Conservation (phyloP, 257 asterid genomes). For the Perilla frutescens region DNA sequence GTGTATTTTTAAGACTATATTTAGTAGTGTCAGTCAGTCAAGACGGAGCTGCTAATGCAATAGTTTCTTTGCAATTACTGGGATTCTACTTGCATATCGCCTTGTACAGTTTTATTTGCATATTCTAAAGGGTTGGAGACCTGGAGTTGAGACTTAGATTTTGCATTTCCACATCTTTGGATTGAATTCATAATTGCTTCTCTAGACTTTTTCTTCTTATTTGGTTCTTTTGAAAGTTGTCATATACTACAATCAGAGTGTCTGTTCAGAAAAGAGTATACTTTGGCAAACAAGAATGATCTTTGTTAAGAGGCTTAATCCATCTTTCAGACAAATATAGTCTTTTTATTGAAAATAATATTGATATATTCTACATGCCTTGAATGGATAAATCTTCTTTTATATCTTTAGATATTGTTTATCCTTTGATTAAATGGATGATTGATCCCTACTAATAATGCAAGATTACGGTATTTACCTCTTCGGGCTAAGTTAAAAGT, state of each 20-base stretch:
- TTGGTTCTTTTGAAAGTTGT: background rate
- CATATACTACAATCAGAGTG: background rate
- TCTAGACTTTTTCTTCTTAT: background rate
- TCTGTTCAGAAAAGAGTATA: background rate
- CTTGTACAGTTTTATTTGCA: background rate
- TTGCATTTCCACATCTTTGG: constrained; percentile 4
- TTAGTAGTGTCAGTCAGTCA: background rate
- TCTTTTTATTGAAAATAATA: background rate
- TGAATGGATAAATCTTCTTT: background rate
- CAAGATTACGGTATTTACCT: background rate
- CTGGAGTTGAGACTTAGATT: background rate
- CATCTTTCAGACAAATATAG: background rate
- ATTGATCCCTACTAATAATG: background rate
- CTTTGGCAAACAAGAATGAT: background rate
- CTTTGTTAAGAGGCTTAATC: constrained; percentile 2
- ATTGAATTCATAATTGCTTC: constrained; percentile 3
- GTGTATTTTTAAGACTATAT: background rate
- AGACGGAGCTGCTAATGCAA: background rate
- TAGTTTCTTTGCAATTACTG: background rate
- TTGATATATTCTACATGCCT: background rate
- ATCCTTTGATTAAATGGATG: background rate
- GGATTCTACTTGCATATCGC: constrained; percentile 2
- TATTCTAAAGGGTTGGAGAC: background rate
- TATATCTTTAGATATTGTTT: background rate
- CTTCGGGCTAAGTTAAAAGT: background rate